Conservation (phyloP, 2,329 filamentous ascomycete genomes). For the Pseudogymnoascus destructans region DNA sequence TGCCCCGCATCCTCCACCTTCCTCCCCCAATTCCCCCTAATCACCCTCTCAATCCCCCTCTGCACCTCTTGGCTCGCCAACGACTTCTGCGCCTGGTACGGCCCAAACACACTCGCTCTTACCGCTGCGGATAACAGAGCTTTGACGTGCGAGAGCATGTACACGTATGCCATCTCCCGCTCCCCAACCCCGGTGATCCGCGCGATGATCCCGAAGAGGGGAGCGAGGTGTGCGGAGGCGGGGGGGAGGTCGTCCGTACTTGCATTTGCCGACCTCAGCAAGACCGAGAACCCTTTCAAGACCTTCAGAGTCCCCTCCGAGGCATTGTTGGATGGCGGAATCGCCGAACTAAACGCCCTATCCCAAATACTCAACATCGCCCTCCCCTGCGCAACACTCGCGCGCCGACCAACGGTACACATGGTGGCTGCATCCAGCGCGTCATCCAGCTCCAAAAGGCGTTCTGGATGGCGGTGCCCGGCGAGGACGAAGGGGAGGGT, state of each 20-base stretch:
- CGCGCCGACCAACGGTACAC: constrained; percentile 66
- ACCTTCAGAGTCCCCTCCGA: constrained; percentile 15
- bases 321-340: constrained; percentile 21
- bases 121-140: constrained; percentile 66
- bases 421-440: constrained; percentile 61
- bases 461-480: constrained; percentile 42
- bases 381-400: constrained; percentile 61
- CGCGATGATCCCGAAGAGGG: constrained; percentile 56
- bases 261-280: constrained; percentile 16
- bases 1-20: constrained; percentile 56
- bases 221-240: constrained; percentile 53
- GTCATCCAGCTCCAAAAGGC: constrained; percentile 53
- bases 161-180: constrained; percentile 58
- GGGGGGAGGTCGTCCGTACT: constrained; percentile 26
- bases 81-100: constrained; percentile 65
- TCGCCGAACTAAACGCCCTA: constrained; percentile 42
- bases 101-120: constrained; percentile 63
- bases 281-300: constrained; percentile 21
- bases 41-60: constrained; percentile 40
- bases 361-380: constrained; percentile 68
- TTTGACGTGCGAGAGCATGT: constrained; percentile 63
- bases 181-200: constrained; percentile 45
- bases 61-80: constrained; percentile 50
- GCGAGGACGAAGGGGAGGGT: constrained; percentile 63
- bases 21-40: constrained; percentile 47